Base-by-base conservation (phyloP, 768 basidiomycete species). In the Kwoniella dendrophila region DNA sequence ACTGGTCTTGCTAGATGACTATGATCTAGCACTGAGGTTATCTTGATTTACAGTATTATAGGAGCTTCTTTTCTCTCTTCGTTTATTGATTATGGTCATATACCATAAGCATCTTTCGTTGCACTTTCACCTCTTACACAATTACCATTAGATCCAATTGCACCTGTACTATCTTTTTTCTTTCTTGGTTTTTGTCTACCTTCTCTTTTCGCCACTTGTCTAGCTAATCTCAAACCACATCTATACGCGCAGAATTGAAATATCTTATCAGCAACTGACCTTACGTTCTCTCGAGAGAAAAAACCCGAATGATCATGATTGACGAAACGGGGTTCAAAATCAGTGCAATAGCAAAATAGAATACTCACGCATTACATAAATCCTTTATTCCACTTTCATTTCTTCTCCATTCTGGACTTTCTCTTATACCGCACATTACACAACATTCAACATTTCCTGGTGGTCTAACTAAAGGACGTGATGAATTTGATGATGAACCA, bases 331-430 rank as follows among this genome's bases (percentile, higher is more conserved):
- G n/a, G n/a, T n/a, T n/a, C 53, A 22, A 32, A n/a, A 27, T n/a
- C 27, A 36, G n/a, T 16, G 24, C 1, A 51, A 45, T 29, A 29
- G 36, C 20, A 48, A 49, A 26, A 10, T 26, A 38, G 18, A 16
- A 18, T 22, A 78, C 76, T 78, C 59, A 78, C 75, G 77, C 77
- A 52, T 78, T 78, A 56, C 77, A 78, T 20, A 78, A 44, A 52
- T 78, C 73, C 59, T 78, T 78, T 63, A 74, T 66, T 11, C 77
- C 77, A 30, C 50, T 67, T 52, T 76, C 77, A 34, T 65, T 74
- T 49, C 74, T 59, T 24, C 77, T 63, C 77, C 77, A 78, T 49
- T 78, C 77, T 36, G 77, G 77, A 41, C 63, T 67, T 34, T 75
- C 73, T 26, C 43, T 64, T 11, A 57, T 75, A 27, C 70, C 73